Percentiles rank a stretch among this genome's conserved stretches.
Evolutionary conservation across 2,329 filamentous ascomycete genomes (phyloP).

Genomic region (Thelonectria discophora): DNA sequence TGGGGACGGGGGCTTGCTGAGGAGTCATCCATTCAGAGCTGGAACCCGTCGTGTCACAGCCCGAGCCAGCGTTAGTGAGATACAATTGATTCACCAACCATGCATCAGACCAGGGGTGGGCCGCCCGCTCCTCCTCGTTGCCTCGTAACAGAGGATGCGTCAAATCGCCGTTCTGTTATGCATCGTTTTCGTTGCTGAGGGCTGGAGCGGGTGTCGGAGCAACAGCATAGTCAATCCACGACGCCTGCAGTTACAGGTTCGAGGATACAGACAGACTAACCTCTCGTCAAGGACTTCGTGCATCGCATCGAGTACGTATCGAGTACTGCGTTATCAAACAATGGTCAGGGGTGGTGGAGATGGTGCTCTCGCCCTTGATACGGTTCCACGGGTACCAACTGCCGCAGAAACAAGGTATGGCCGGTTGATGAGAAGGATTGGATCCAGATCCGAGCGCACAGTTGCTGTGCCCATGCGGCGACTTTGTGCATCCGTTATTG

Average conservation of each 20-base stretch:
- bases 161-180: constrained; percentile 10
- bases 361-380: constrained; percentile 13
- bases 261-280: not conserved
- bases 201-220: constrained; percentile 15
- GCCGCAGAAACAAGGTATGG: constrained; percentile 22
- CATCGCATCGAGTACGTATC: too few species aligned
- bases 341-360: constrained; percentile 18
- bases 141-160: constrained; percentile 20
- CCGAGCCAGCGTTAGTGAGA: constrained; percentile 6
- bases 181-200: constrained; percentile 16
- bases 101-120: not conserved
- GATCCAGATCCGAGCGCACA: constrained; percentile 31
- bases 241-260: constrained; percentile 20
- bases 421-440: constrained; percentile 13
- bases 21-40: not conserved
- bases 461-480: not conserved
- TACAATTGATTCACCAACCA: not conserved
- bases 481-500: constrained; percentile 9
- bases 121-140: constrained; percentile 6
- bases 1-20: constrained; percentile 15
- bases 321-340: constrained; percentile 18
- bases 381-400: constrained; percentile 25
- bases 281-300: constrained; percentile 2
- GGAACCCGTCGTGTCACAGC: not conserved
- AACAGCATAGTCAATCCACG: constrained; percentile 21